These are phyloP conservation scores for Glycine tomentella DNA, from an alignment of 306 rosid genomes.

Conservation along the genomic window DNA sequence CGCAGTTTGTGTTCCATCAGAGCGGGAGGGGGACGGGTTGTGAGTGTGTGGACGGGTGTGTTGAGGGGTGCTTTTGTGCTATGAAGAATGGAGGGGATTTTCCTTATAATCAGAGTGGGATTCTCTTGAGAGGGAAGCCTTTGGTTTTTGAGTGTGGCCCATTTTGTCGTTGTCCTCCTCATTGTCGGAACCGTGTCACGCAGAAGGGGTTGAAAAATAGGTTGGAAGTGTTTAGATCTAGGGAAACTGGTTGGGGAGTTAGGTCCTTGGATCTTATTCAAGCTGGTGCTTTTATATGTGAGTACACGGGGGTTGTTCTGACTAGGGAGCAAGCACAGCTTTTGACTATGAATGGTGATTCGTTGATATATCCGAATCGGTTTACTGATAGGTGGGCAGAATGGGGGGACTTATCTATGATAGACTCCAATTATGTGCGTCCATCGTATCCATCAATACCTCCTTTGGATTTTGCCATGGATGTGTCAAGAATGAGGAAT, in stretches of 20 bases:
- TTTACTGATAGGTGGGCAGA: constrained; percentile 86
- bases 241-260: constrained; percentile 97
- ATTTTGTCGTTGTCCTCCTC: constrained; percentile 77
- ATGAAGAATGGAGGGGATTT: constrained; percentile 81
- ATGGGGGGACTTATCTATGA: constrained; percentile 91
- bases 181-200: constrained; percentile 78
- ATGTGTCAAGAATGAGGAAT: constrained; percentile 93
- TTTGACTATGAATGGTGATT: constrained; percentile 89
- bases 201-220: constrained; percentile 74
- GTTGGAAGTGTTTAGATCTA: constrained; percentile 88
- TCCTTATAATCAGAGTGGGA: constrained; percentile 72
- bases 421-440: constrained; percentile 62
- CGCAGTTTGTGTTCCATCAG: constrained; percentile 69
- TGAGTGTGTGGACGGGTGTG: constrained; percentile 64
- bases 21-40: constrained; percentile 71
- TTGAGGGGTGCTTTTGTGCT: constrained; percentile 76
- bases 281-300: constrained; percentile 93
- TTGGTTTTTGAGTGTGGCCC: constrained; percentile 90
- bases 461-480: constrained; percentile 91
- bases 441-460: constrained; percentile 83
- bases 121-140: constrained; percentile 88
- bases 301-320: constrained; percentile 87
- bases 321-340: constrained; percentile 82
- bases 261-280: constrained; percentile 91
- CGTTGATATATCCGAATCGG: constrained; percentile 70